Evolutionary conservation across 2,329 filamentous ascomycete species (phyloP).

Genomic region (Botrytis cinerea): DNA sequence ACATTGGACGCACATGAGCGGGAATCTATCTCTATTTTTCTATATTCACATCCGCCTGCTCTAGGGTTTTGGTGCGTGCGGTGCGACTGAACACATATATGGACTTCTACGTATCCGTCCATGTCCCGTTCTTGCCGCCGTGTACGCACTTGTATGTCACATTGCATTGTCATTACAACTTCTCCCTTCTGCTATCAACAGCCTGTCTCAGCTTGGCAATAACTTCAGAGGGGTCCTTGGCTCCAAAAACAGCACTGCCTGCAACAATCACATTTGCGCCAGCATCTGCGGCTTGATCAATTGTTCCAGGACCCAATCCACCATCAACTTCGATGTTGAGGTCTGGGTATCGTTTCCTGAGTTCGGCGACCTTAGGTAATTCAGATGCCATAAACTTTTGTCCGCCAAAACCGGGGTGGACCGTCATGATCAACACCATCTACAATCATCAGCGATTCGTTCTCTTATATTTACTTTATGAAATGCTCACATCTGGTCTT

Average conservation of each 20-base stretch:
- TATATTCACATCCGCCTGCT: background rate
- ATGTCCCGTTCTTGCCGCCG: background rate
- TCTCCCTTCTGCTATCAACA: conserved; percentile 62
- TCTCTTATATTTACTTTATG: background rate
- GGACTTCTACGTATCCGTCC: background rate
- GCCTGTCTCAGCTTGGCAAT: conserved; percentile 78
- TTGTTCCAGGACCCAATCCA: conserved; percentile 82
- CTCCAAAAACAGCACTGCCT: conserved; percentile 92
- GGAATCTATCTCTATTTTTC: conserved; percentile 5
- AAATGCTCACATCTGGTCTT: conserved; percentile 77
- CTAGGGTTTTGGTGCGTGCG: background rate
- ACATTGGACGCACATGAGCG: background rate
- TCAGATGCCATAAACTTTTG: conserved; percentile 98
- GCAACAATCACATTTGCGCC: conserved; percentile 98
- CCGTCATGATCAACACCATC: conserved; percentile 99
- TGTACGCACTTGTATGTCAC: background rate
- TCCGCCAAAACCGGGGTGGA: conserved; percentile 94
- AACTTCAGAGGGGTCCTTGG: conserved; percentile 82
- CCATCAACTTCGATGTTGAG: conserved; percentile 98
- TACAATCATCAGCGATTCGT: conserved; percentile 44
- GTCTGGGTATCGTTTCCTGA: conserved; percentile 82
- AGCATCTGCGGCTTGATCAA: conserved; percentile 90
- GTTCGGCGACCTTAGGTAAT: conserved; percentile 85
- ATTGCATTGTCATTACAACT: conserved; percentile 27
- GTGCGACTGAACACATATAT: background rate